Percentiles rank a stretch among this genome's conserved stretches.
Evolutionary conservation across 2,329 filamentous ascomycete species (phyloP).

Genomic region (Cadophora sp.): DNA sequence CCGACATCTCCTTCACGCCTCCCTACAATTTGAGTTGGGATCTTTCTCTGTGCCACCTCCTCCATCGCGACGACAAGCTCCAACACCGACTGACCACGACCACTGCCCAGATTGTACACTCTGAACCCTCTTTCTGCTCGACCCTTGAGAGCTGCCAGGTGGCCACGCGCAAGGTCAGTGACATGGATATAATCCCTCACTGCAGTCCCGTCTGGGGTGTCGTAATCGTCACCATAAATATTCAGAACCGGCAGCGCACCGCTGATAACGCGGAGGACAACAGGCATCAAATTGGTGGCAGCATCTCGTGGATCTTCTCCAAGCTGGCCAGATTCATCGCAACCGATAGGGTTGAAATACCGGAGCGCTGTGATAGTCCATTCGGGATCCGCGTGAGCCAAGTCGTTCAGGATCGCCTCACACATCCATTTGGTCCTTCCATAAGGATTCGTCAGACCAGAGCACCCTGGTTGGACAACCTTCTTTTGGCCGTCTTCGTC

Average conservation of each 20-base stretch:
- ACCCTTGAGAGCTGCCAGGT: slow-evolving; percentile 63
- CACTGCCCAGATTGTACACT: slow-evolving; percentile 55
- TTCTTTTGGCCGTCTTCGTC: slow-evolving; percentile 52
- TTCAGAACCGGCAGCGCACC: slow-evolving; percentile 60
- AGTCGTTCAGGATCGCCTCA: slow-evolving; percentile 69
- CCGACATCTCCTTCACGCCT: slow-evolving; percentile 54
- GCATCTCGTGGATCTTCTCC: slow-evolving; percentile 68
- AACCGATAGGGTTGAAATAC: slow-evolving; percentile 74
- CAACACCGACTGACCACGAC: slow-evolving; percentile 53
- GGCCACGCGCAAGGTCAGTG: slow-evolving; percentile 67
- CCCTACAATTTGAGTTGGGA: slow-evolving; percentile 49
- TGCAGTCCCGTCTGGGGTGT: slow-evolving; percentile 69
- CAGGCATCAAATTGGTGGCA: slow-evolving; percentile 69
- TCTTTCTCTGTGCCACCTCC: slow-evolving; percentile 46
- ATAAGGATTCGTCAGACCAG: slow-evolving; percentile 69
- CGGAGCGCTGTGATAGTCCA: slow-evolving; percentile 69
- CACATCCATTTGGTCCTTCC: slow-evolving; percentile 72
- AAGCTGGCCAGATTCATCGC: slow-evolving; percentile 67
- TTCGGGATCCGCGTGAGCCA: slow-evolving; percentile 63
- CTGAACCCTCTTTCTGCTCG: slow-evolving; percentile 47
- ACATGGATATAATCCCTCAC: slow-evolving; percentile 74
- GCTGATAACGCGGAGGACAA: slow-evolving; percentile 66
- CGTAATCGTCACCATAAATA: slow-evolving; percentile 70
- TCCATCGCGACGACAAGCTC: slow-evolving; percentile 53
- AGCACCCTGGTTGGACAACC: slow-evolving; percentile 54